phyloP scores from a whole-genome alignment of 2,329 filamentous ascomycete genomes.

The Leptographium wingfieldii region DNA sequence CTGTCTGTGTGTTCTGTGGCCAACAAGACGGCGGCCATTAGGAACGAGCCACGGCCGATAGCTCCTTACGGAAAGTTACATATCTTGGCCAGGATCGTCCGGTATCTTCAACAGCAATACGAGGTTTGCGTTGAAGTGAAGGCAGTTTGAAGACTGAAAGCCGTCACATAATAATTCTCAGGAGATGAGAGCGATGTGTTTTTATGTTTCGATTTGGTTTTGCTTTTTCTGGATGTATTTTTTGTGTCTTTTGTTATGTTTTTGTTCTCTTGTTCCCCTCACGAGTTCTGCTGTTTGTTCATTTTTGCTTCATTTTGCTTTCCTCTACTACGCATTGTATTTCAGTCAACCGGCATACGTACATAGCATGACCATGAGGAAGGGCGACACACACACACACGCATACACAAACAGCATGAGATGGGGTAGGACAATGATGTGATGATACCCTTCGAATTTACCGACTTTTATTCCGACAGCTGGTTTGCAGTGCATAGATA shows the following conservation, averaged over 20 bases:
- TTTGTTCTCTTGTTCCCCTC: not conserved
- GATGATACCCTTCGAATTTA: conserved; percentile 2
- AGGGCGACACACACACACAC: not conserved
- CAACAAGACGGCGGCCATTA: not conserved
- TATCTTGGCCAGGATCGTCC: not conserved
- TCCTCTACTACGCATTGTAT: not conserved
- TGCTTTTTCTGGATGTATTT: not conserved
- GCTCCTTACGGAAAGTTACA: not conserved
- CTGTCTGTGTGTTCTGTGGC: not conserved
- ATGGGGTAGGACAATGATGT: not conserved
- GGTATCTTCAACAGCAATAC: not conserved
- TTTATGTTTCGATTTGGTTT: not conserved
- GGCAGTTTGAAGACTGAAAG: not conserved
- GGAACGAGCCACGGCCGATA: not conserved
- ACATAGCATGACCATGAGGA: not conserved
- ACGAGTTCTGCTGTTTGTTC: not conserved
- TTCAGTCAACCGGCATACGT: not conserved
- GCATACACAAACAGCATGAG: not conserved
- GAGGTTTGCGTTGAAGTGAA: not conserved
- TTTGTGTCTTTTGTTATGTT: not conserved
- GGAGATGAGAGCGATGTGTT: not conserved
- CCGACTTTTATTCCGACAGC: not conserved
- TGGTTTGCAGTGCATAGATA: not conserved
- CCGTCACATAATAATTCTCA: not conserved
- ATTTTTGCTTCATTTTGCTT: not conserved